These are phyloP conservation scores for Colletotrichum spaethianum DNA, from an alignment of 2,329 filamentous ascomycete species.

Conservation along the genomic window DNA sequence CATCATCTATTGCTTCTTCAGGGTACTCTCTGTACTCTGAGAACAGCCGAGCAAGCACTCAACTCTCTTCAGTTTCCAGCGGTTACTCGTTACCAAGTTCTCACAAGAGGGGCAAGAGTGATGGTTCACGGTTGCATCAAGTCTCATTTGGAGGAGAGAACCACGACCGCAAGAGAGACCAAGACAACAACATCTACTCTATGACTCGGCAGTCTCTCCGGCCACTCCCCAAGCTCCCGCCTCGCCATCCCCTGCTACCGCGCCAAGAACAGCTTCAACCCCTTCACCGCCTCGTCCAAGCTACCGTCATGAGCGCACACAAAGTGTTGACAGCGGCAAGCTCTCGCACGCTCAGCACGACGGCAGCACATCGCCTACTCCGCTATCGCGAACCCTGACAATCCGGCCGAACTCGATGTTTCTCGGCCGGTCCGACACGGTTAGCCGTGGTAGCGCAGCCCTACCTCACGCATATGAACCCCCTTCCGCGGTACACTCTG, in stretches of 20 bases:
- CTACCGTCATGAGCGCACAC: slow-evolving; percentile 68
- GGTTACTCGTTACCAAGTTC: slow-evolving; percentile 62
- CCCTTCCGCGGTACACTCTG: slow-evolving; percentile 53
- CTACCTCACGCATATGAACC: slow-evolving; percentile 50
- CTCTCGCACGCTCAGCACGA: slow-evolving; percentile 65
- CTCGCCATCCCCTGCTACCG: slow-evolving; percentile 50
- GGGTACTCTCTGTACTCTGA: slow-evolving; percentile 74
- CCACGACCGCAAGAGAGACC: slow-evolving; percentile 54
- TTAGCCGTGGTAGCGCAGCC: slow-evolving; percentile 54
- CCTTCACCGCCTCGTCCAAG: slow-evolving; percentile 54
- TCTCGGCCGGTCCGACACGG: slow-evolving; percentile 70
- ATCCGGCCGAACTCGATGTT: slow-evolving; percentile 74
- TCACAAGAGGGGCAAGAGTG: slow-evolving; percentile 84
- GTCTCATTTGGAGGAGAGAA: slow-evolving; percentile 50
- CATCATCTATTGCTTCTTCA: slow-evolving; percentile 80
- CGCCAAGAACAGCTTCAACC: slow-evolving; percentile 46
- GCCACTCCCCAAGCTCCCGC: slow-evolving; percentile 79
- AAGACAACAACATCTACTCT: slow-evolving; percentile 76
- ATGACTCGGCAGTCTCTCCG: slow-evolving; percentile 83
- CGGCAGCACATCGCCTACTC: slow-evolving; percentile 56
- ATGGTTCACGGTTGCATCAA: slow-evolving; percentile 69
- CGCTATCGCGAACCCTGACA: slow-evolving; percentile 58
- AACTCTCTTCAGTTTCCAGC: slow-evolving; percentile 81
- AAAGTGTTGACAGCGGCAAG: slow-evolving; percentile 75
- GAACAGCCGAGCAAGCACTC: slow-evolving; percentile 75